These are phyloP conservation scores for Larix kaempferi DNA, from an alignment of 75 land plant genomes.

Conservation along the genomic window DNA sequence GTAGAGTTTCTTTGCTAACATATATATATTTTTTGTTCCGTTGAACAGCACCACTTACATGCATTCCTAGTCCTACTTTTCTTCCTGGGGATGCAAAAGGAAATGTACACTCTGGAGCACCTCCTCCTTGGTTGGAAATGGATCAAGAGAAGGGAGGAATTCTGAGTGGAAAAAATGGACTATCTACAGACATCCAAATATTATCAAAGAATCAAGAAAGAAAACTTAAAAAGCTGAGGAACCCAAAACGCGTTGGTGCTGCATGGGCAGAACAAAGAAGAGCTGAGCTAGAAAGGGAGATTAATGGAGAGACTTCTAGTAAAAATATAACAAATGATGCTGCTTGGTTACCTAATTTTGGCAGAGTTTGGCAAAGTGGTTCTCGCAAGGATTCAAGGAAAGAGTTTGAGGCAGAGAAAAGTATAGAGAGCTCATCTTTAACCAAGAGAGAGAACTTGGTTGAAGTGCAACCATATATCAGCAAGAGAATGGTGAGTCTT, in stretches of 20 bases:
- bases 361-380: slow-evolving; percentile 96
- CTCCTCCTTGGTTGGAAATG: slow-evolving; percentile 85
- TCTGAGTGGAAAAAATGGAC: slow-evolving; percentile 3
- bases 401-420: slow-evolving; percentile 80
- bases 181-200: background rate
- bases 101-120: slow-evolving; percentile 85
- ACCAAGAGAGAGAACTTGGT: slow-evolving; percentile 19
- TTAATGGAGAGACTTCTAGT: slow-evolving; percentile 41
- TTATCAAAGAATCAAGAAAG: slow-evolving; percentile 31
- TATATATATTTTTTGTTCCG: background rate
- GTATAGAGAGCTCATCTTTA: slow-evolving; percentile 15
- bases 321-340: slow-evolving; percentile 14
- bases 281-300: slow-evolving; percentile 72
- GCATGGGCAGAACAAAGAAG: slow-evolving; percentile 97
- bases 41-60: slow-evolving; percentile 21
- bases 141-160: slow-evolving; percentile 20
- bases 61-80: slow-evolving; percentile 19
- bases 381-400: slow-evolving; percentile 80
- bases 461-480: slow-evolving; percentile 71
- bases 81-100: slow-evolving; percentile 26
- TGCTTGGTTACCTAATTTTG: slow-evolving; percentile 94
- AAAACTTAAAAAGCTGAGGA: slow-evolving; percentile 49
- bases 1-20: background rate
- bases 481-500: slow-evolving; percentile 75
- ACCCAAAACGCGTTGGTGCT: slow-evolving; percentile 97